A percentile compares a stretch with the other conserved stretches of the same genome.
Conservation (phyloP, 345 rosid genomes). For the Firmiana major region DNA sequence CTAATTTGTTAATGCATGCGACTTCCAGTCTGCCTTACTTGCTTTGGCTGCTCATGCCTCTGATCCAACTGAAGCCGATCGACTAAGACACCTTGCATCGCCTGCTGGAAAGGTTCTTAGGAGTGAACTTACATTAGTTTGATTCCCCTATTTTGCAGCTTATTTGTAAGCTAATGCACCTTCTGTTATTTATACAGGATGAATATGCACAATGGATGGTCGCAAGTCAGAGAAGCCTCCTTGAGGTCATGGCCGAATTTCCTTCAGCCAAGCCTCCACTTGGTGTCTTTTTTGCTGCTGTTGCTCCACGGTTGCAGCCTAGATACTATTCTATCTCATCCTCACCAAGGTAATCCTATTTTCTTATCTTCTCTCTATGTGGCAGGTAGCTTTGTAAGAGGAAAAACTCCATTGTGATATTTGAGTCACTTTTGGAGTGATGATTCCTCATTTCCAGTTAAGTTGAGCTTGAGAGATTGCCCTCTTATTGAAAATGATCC, state of each 20-base stretch:
- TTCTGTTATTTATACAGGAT: slow-evolving; percentile 44
- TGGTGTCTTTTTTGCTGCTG: slow-evolving; percentile 94
- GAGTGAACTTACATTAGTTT: not conserved
- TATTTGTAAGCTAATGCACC: not conserved
- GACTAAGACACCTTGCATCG: slow-evolving; percentile 79
- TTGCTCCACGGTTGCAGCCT: slow-evolving; percentile 92
- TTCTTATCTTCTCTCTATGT: not conserved
- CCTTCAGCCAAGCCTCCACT: slow-evolving; percentile 91
- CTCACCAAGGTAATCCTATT: slow-evolving; percentile 68
- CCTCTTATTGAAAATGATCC: not conserved
- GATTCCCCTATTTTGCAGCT: not conserved
- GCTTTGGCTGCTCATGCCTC: slow-evolving; percentile 96
- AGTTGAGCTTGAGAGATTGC: not conserved
- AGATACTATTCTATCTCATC: slow-evolving; percentile 97
- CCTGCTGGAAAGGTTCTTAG: slow-evolving; percentile 85
- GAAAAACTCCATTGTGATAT: not conserved
- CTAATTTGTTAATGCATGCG: slow-evolving; percentile 6
- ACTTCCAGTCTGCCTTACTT: slow-evolving; percentile 68
- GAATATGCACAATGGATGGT: slow-evolving; percentile 89
- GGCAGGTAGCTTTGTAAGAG: too few species aligned
- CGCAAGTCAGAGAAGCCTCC: slow-evolving; percentile 89
- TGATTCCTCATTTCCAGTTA: not conserved
- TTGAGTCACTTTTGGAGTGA: not conserved
- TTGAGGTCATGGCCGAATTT: slow-evolving; percentile 93
- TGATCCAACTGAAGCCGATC: slow-evolving; percentile 81